phyloP scores from a whole-genome alignment of 2,329 filamentous ascomycete species.

The Lachnellula occidentalis region DNA sequence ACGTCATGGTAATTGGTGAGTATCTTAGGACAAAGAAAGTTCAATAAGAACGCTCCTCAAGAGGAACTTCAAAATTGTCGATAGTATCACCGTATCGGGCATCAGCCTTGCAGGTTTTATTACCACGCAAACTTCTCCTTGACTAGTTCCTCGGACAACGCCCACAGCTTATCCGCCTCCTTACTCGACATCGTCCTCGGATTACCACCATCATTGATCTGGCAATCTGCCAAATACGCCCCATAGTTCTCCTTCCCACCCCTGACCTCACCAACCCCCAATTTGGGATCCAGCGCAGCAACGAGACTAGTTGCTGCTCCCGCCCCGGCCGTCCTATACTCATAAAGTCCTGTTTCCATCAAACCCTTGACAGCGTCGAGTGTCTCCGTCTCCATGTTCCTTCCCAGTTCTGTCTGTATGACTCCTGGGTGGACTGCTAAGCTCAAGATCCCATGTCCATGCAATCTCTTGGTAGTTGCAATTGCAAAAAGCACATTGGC shows the following conservation, averaged over 20 bases:
- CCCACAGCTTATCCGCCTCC: conserved; percentile 41
- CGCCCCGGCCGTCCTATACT: neutral
- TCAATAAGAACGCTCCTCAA: too few relatives aligned
- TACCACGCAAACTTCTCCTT: conserved; percentile 33
- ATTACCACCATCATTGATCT: conserved; percentile 25
- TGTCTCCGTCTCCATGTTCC: conserved; percentile 11
- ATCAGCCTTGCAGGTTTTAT: neutral
- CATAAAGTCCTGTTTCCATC: neutral
- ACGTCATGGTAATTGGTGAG: too few relatives aligned
- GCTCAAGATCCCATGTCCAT: conserved; percentile 23
- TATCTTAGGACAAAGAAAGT: too few relatives aligned
- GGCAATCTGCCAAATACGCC: conserved; percentile 31
- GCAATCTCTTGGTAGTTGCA: conserved; percentile 24
- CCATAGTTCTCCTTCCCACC: conserved; percentile 31
- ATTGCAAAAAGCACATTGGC: conserved; percentile 34
- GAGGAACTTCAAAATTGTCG: too few relatives aligned
- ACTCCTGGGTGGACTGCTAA: conserved; percentile 31
- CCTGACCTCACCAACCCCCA: conserved; percentile 11
- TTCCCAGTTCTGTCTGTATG: conserved; percentile 28
- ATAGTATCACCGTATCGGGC: too few relatives aligned
- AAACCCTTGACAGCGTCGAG: neutral
- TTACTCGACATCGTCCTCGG: conserved; percentile 25
- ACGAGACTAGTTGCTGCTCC: conserved; percentile 30
- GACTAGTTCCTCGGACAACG: conserved; percentile 42
- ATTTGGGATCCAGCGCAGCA: conserved; percentile 35